A percentile compares a stretch with the other conserved stretches of the same genome.
phyloP scores from a whole-genome alignment of 2,329 filamentous ascomycete genomes.

The Sporothrix brasiliensis region DNA sequence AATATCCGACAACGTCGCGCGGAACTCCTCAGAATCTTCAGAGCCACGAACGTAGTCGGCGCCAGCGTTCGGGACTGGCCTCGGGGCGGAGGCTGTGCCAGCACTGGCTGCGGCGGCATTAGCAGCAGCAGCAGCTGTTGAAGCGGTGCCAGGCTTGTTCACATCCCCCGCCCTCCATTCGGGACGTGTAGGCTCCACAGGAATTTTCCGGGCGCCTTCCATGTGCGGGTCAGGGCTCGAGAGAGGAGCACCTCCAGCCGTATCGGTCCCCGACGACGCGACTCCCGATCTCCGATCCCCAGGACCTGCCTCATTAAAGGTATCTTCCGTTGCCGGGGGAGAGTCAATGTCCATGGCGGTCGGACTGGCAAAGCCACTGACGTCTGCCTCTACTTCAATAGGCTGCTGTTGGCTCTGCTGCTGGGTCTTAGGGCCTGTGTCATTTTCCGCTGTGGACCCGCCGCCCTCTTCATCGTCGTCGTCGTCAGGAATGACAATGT shows the following conservation, averaged over 20 bases:
- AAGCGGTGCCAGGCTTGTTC: conserved; percentile 35
- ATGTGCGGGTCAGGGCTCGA: conserved; percentile 34
- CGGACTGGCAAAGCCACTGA: conserved; percentile 48
- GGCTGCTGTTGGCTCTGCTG: conserved; percentile 7
- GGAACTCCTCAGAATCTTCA: conserved; percentile 60
- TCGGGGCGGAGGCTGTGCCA: conserved; percentile 1
- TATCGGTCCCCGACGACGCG: conserved; percentile 12
- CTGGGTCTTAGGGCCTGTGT: conserved; percentile 28
- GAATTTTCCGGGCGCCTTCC: conserved; percentile 55
- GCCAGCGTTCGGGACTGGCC: conserved; percentile 19
- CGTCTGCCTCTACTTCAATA: background rate
- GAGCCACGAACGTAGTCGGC: conserved; percentile 52
- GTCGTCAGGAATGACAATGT: conserved; percentile 47
- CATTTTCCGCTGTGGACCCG: conserved; percentile 42
- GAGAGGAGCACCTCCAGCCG: background rate
- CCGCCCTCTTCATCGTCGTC: conserved; percentile 50
- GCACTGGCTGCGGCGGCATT: background rate
- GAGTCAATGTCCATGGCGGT: conserved; percentile 69
- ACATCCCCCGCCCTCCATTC: conserved; percentile 62
- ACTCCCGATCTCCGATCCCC: background rate
- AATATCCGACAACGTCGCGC: conserved; percentile 58
- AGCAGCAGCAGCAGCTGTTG: conserved; percentile 27
- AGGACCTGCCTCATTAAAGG: background rate
- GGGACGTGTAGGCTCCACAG: conserved; percentile 60
- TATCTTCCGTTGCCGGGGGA: conserved; percentile 43